Conservation (phyloP, 257 asterid species). For the Solanum pennellii region DNA sequence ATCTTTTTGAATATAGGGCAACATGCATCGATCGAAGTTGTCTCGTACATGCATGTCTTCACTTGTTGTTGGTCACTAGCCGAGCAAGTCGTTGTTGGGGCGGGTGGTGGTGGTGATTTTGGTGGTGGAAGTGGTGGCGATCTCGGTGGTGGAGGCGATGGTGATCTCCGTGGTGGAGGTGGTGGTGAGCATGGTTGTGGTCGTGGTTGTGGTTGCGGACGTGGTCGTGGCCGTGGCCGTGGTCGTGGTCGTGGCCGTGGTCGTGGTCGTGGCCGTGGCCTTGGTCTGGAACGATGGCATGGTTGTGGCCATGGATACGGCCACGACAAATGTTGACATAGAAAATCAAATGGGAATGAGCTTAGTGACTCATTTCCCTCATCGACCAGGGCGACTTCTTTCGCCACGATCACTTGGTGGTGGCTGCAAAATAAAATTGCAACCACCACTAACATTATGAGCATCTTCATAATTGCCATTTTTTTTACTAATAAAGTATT, state of each 20-base stretch:
- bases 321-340: not conserved
- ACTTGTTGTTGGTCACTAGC: not conserved
- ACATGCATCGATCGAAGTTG: not conserved
- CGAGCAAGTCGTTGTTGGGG: not conserved
- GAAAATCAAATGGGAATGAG: not conserved
- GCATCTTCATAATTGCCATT: not conserved
- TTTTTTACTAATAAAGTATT: not conserved
- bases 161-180: too few species aligned
- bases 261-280: not conserved
- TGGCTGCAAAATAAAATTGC: not conserved
- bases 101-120: not conserved
- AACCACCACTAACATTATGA: not conserved
- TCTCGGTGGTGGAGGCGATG: not conserved
- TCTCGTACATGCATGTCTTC: not conserved
- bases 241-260: not conserved
- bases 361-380: not conserved
- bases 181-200: not conserved
- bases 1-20: not conserved
- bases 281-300: not conserved
- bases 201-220: not conserved
- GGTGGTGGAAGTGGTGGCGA: not conserved
- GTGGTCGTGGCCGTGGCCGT: not conserved
- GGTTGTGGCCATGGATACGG: not conserved
- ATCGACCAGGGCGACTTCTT: not conserved
- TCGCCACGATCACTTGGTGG: not conserved